Conservation (phyloP, 805 yeast genomes). For the Candida yuanshanica region DNA sequence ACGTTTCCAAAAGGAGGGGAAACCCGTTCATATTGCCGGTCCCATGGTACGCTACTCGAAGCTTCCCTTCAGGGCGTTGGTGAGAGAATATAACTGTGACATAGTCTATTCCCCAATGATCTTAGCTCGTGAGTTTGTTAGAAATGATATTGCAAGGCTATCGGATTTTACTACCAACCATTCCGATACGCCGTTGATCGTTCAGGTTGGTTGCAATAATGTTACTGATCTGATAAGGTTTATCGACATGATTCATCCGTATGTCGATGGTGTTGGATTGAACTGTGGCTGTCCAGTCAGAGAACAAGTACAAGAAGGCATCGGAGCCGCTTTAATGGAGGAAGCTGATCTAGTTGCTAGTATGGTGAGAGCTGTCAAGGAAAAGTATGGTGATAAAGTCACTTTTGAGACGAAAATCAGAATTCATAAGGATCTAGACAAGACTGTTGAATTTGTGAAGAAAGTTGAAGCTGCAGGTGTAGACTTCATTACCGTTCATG, state of each 20-base stretch:
- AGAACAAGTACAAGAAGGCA: constrained; percentile 92
- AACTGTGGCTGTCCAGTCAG: constrained; percentile 98
- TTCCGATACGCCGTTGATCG: constrained; percentile 65
- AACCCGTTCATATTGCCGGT: constrained; percentile 69
- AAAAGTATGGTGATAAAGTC: constrained; percentile 62
- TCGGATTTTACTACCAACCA: constrained; percentile 82
- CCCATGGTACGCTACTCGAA: constrained; percentile 98
- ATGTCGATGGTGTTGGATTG: constrained; percentile 88
- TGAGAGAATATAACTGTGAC: constrained; percentile 68
- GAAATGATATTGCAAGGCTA: constrained; percentile 73
- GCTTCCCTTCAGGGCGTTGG: constrained; percentile 80
- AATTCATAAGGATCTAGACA: constrained; percentile 68
- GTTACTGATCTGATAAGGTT: constrained; percentile 75
- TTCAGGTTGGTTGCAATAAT: constrained; percentile 88
- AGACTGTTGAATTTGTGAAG: constrained; percentile 68
- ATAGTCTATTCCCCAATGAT: constrained; percentile 96
- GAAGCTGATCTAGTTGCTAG: constrained; percentile 73
- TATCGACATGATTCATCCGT: constrained; percentile 84
- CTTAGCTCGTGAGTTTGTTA: constrained; percentile 87
- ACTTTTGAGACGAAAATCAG: constrained; percentile 89
- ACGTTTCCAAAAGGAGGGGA: constrained; percentile 38
- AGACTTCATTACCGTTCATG: constrained; percentile 92
- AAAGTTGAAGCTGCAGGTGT: constrained; percentile 83
- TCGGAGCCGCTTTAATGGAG: constrained; percentile 92
- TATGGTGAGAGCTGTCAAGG: constrained; percentile 82